Conservation (phyloP, 257 asterid species). For the Mentha longifolia region DNA sequence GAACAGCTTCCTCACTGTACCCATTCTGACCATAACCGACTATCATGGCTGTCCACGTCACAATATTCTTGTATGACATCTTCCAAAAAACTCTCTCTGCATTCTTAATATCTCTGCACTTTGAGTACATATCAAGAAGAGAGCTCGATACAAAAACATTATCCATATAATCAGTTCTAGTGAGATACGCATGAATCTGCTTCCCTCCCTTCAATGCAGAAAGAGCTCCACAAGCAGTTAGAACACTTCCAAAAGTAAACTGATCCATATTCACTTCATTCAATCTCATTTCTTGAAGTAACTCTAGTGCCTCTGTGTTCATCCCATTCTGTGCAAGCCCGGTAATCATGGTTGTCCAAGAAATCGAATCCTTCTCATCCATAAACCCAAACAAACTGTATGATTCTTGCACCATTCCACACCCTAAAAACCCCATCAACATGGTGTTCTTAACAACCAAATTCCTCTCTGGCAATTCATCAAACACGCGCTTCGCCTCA, state of each 20-base stretch:
- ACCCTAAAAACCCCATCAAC: conserved; percentile 64
- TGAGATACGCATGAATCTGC: conserved; percentile 72
- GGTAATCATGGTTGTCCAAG: conserved; percentile 89
- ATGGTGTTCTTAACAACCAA: conserved; percentile 60
- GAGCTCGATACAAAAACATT: conserved; percentile 90
- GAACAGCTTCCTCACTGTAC: conserved; percentile 80
- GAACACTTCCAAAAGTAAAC: conserved; percentile 81
- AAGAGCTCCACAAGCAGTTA: conserved; percentile 86
- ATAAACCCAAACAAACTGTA: conserved; percentile 53
- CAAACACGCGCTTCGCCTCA: conserved; percentile 66
- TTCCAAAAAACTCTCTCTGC: conserved; percentile 68
- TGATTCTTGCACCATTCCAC: conserved; percentile 59
- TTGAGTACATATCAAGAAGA: conserved; percentile 86
- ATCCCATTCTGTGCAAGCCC: conserved; percentile 72
- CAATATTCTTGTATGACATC: conserved; percentile 67
- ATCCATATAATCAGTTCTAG: conserved; percentile 58
- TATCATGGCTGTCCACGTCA: conserved; percentile 94
- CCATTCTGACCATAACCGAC: conserved; percentile 98
- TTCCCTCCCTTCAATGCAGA: conserved; percentile 67
- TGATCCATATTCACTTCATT: conserved; percentile 67
- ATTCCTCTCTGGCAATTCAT: conserved; percentile 55
- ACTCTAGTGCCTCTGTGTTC: conserved; percentile 54
- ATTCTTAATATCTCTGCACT: conserved; percentile 67
- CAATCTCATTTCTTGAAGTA: conserved; percentile 66
- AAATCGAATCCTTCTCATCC: conserved; percentile 78